A percentile compares a stretch with the other conserved stretches of the same genome.
Evolutionary conservation across 306 rosid species (phyloP).

Genomic region (Begonia masoniana): DNA sequence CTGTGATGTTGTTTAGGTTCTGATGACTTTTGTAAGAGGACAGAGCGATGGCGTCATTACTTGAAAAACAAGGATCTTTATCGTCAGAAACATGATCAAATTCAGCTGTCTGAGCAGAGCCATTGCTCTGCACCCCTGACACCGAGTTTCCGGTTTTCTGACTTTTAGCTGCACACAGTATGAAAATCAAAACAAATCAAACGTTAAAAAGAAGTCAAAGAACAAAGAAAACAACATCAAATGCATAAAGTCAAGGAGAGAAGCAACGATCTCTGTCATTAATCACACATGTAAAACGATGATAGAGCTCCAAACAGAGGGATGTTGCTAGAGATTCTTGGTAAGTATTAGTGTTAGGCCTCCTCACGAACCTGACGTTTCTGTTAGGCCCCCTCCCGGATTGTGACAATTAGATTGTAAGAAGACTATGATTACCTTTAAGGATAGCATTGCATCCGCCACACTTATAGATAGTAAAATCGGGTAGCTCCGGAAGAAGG

Average conservation of each 20-base stretch:
- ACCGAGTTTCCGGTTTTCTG: constrained; percentile 25
- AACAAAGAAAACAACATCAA: background rate
- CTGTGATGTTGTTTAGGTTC: constrained; percentile 18
- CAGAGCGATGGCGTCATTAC: constrained; percentile 21
- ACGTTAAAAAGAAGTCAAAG: background rate
- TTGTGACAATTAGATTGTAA: too few relatives aligned
- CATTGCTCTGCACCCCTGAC: constrained; percentile 21
- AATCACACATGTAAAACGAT: background rate
- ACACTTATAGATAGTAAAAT: constrained; percentile 49
- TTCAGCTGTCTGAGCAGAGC: constrained; percentile 20
- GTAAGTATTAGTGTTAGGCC: too few relatives aligned
- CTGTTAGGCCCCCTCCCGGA: too few relatives aligned
- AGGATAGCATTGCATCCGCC: constrained; percentile 75
- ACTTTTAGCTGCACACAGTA: constrained; percentile 29
- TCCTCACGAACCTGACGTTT: too few relatives aligned
- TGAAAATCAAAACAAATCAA: constrained; percentile 13
- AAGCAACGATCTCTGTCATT: background rate
- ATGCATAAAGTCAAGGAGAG: constrained; percentile 1
- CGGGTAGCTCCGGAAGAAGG: constrained; percentile 54
- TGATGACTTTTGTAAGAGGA: constrained; percentile 25
- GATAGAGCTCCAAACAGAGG: too few relatives aligned
- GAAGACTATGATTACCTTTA: constrained; percentile 32
- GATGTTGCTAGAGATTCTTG: background rate
- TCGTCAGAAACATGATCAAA: constrained; percentile 16
- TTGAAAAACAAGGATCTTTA: constrained; percentile 13